Base-by-base conservation (phyloP, 1,284 basidiomycete genomes). In the Trichosporon sp. region DNA sequence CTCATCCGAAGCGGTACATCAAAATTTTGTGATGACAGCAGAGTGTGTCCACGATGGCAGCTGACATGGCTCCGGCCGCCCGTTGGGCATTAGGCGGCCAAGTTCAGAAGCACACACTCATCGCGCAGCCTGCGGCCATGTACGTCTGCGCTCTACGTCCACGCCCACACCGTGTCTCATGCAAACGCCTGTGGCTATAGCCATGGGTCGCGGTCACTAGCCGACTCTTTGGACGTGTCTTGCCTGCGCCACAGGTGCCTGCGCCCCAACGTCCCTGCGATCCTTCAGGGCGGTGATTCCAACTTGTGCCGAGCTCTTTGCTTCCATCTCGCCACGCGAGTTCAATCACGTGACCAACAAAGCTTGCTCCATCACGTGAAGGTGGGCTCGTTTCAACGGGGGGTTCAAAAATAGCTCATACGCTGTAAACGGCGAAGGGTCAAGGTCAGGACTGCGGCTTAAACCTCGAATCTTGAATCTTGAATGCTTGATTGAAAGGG, bases 381-480 rank as follows among this genome's bases (percentile, higher is more conserved):
- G 51, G 51, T 54, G 51, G 51, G 51, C 51, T 54, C 7, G 19
- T 54, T 26, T 54, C 51, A 12, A 21, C 14, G 10, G 11, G 14
- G 10, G 11, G 14, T 16, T 54, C 51, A 54, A 54, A 54, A 54
- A 54, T 54, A 54, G 51, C 51, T 21, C 51, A 54, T 5, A 2
- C 11, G 51, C 51, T 54, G 6, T 19, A 26, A n/a, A 26, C 51
- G 19, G 21, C 7, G 51, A 54, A 54, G 51, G 51, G 51, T 54
- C 51, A 2, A 21, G 19, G 19, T 26, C 19, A 54, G 51, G 51
- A 54, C 35, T 10, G n/a, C 38, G 51, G n/a, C 8, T 10, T 26
- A 16, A 11, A 21, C 51, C 51, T 54, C 51, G 51, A 51, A 51
- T 51, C 48, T 51, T 51, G 48, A 51, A 51, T 51, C 48, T 51